These are phyloP conservation scores for Phytophthora kernoviae DNA, from an alignment of 352 stramenopile genomes.

Conservation along the genomic window DNA sequence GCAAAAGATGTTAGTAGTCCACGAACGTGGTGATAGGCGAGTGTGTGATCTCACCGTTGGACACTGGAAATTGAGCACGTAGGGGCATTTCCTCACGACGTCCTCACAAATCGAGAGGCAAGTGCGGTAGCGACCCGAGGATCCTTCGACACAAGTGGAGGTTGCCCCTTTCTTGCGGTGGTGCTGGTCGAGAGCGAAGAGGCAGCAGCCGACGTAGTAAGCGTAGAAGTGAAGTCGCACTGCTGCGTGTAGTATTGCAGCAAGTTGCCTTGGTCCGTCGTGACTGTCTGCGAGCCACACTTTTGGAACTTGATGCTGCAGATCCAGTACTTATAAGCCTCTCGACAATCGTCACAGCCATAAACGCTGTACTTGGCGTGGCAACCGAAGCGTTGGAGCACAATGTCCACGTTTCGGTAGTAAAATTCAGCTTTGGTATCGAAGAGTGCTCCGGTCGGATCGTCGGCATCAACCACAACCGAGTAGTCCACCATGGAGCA, in stretches of 20 bases:
- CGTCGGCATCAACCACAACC: slow-evolving; percentile 65
- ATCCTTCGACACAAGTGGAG: slow-evolving; percentile 46
- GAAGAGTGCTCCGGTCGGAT: slow-evolving; percentile 48
- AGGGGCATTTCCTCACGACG: slow-evolving; percentile 83
- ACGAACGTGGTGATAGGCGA: slow-evolving; percentile 1
- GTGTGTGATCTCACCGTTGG: slow-evolving; percentile 48
- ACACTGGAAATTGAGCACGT: slow-evolving; percentile 87
- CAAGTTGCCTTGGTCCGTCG: slow-evolving; percentile 17
- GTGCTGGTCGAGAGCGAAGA: slow-evolving; percentile 8
- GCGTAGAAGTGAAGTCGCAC: slow-evolving; percentile 34
- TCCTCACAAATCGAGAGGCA: slow-evolving; percentile 87
- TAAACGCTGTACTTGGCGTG: slow-evolving; percentile 84
- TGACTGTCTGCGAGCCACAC: slow-evolving; percentile 42
- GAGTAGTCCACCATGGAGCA: slow-evolving; percentile 87
- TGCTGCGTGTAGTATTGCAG: slow-evolving; percentile 22
- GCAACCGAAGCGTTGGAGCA: slow-evolving; percentile 83
- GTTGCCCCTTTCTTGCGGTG: slow-evolving; percentile 8
- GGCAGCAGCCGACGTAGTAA: neutral
- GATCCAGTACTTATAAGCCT: slow-evolving; percentile 91
- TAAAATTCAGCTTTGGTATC: slow-evolving; percentile 73
- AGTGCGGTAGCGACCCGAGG: slow-evolving; percentile 54
- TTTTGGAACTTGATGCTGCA: slow-evolving; percentile 87
- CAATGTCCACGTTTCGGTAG: slow-evolving; percentile 82
- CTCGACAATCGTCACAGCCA: slow-evolving; percentile 79
- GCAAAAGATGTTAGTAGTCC: neutral